Conservation (phyloP, 495 filamentous ascomycete species). For the Pseudomonodictys pantanalensis region DNA sequence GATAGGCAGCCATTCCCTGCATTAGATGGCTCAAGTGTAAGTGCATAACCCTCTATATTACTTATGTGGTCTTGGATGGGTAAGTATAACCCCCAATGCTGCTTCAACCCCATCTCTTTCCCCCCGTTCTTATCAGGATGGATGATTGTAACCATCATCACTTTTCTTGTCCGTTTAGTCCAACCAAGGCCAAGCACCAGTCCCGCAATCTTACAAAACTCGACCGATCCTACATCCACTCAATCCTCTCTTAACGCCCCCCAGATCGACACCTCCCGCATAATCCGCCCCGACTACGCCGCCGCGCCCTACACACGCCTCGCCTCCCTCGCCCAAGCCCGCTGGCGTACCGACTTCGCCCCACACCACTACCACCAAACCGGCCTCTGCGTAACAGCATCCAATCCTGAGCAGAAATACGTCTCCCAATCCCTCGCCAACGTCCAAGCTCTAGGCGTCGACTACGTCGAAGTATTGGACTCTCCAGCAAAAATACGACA, state of each 20-base stretch:
- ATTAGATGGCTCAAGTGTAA: slow-evolving; percentile 32
- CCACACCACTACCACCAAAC: slow-evolving; percentile 71
- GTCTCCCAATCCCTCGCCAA: slow-evolving; percentile 64
- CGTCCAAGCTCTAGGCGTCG: slow-evolving; percentile 46
- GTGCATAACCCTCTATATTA: background rate
- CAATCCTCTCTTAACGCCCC: background rate
- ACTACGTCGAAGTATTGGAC: slow-evolving; percentile 28
- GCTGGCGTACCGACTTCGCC: slow-evolving; percentile 65
- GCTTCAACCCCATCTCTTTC: too few relatives aligned
- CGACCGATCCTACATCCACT: slow-evolving; percentile 1
- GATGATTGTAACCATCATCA: too few relatives aligned
- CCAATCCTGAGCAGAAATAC: slow-evolving; percentile 56
- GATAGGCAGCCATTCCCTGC: slow-evolving; percentile 53
- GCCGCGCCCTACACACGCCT: slow-evolving; percentile 60
- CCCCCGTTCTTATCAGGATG: too few relatives aligned
- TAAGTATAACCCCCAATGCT: too few relatives aligned
- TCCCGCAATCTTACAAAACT: background rate
- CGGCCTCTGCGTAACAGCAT: slow-evolving; percentile 67
- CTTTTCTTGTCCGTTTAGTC: too few relatives aligned
- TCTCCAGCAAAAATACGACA: slow-evolving; percentile 50
- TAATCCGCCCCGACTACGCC: slow-evolving; percentile 63
- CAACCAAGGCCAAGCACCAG: too few relatives aligned
- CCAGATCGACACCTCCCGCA: slow-evolving; percentile 47
- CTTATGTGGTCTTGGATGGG: too few relatives aligned
- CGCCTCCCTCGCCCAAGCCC: slow-evolving; percentile 60